Base-by-base conservation (phyloP, 1,284 basidiomycete genomes). In the Cerrena zonata region DNA sequence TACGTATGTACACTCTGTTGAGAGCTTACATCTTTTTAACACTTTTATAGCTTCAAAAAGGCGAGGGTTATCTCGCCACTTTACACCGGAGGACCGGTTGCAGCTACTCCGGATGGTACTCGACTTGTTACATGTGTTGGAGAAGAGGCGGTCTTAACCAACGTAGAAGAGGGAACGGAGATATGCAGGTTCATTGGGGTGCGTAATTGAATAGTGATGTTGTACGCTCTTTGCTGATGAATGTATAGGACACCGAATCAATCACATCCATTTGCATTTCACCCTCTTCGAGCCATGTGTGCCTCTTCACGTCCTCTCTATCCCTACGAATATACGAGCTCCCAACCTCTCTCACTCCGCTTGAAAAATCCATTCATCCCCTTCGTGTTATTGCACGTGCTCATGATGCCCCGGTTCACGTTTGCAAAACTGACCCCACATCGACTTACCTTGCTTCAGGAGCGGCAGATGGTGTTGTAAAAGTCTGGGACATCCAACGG, bases 391-490 rank as follows among this genome's bases (percentile, higher is more conserved):
- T 95, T 27, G 71, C 91, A 3, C 86, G 84, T 57, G 89, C 93
- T 1, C 94, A 98, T 62, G 87, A 92, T 48, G 89, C 94, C 4
- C 95, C 95, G 18, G 89, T 98, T 44, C 93, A 97, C 60, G 84
- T 96, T 50, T 91, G 89, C 60, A 78, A 77, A 52, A 70, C 82
- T 23, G 95, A 89, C 73, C 91, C 87, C n/a, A 93, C 89, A 23
- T 91, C 85, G 1, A 87, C 88, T 0, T 86, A 97, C 52, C 78
- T 99, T 53, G 95, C 96, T 1, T 96, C 95, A 5, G 96, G 94
- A 0, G 89, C 93, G 7, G 91, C 94, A 3, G 96, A 99, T 61
- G 95, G 96, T 13, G 80, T 91, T 19, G 95, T 97, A 50, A 98
- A 98, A 74, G 90, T 99, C 7, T 99, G 94, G 93, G 89, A 98